These are phyloP conservation scores for Talaromyces sp. DNA, from an alignment of 2,329 filamentous ascomycete genomes.

Conservation along the genomic window DNA sequence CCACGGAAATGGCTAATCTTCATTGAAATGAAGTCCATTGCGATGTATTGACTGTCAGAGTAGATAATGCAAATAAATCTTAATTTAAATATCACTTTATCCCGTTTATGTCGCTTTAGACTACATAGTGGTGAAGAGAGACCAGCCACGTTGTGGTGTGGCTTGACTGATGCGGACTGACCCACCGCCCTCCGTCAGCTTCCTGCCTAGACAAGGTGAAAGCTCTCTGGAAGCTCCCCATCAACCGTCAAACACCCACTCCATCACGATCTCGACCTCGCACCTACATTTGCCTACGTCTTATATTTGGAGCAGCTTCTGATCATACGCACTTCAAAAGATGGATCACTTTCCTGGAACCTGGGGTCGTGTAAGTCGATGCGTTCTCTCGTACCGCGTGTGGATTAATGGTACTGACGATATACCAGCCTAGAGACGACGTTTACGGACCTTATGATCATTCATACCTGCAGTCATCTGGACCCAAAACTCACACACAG, in stretches of 20 bases:
- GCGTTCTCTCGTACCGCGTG: background rate
- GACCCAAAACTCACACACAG: constrained; percentile 82
- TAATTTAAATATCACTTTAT: too few relatives aligned
- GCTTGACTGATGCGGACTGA: constrained; percentile 3
- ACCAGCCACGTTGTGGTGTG: constrained; percentile 6
- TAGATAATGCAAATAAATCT: background rate
- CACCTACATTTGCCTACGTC: background rate
- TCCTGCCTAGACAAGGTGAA: constrained; percentile 13
- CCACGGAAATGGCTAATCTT: too few relatives aligned
- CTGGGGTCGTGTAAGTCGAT: constrained; percentile 59
- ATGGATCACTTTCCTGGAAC: constrained; percentile 66
- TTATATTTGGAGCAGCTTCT: background rate
- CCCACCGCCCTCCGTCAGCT: constrained; percentile 18
- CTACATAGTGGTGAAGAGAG: background rate
- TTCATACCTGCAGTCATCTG: constrained; percentile 69
- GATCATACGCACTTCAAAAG: constrained; percentile 23
- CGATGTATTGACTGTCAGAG: too few relatives aligned
- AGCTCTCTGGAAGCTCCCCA: constrained; percentile 15
- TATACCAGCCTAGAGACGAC: constrained; percentile 82
- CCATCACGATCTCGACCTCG: background rate
- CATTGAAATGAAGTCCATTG: too few relatives aligned
- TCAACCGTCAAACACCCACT: background rate
- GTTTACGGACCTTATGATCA: constrained; percentile 91
- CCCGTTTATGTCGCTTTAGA: too few relatives aligned
- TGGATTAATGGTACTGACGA: constrained; percentile 33